Evolutionary conservation across 257 asterid genomes (phyloP).

Genomic region (Solanum pinnatisectum): DNA sequence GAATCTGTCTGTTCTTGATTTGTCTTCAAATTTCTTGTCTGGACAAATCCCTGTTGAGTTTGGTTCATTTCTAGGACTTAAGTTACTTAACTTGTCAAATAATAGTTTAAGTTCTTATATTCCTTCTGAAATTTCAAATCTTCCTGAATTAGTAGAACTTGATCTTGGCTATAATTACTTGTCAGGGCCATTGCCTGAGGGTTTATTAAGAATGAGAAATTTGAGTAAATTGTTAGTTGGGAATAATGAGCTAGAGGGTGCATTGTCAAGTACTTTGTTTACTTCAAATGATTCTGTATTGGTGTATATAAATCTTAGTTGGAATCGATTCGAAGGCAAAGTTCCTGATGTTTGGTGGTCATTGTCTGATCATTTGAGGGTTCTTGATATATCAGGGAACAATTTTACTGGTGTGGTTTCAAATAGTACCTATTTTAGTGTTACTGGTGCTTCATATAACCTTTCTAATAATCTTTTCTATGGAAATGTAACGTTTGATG

Average conservation of each 20-base stretch:
- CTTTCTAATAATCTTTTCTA: constrained; percentile 50
- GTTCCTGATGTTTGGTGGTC: constrained; percentile 31
- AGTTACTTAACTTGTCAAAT: constrained; percentile 27
- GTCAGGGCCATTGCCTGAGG: constrained; percentile 34
- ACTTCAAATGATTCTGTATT: constrained; percentile 8
- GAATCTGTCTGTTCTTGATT: constrained; percentile 45
- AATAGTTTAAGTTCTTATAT: constrained; percentile 42
- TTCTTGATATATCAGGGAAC: constrained; percentile 50
- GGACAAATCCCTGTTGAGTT: constrained; percentile 40
- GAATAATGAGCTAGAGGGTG: constrained; percentile 34
- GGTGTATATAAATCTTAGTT: constrained; percentile 18
- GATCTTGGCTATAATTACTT: constrained; percentile 48
- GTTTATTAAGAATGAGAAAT: constrained; percentile 23
- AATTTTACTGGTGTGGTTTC: constrained; percentile 45
- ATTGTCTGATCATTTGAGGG: constrained; percentile 13
- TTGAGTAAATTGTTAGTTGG: constrained; percentile 32
- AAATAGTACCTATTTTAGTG: constrained; percentile 3
- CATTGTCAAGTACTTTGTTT: constrained; percentile 19
- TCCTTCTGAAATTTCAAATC: constrained; percentile 47
- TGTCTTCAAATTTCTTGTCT: constrained; percentile 47
- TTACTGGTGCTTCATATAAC: constrained; percentile 27
- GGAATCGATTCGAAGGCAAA: constrained; percentile 21
- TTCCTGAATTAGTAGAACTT: constrained; percentile 30
- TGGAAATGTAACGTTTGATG: constrained; percentile 30
- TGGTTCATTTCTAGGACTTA: constrained; percentile 33